Evolutionary conservation across 768 basidiomycete species (phyloP).

Genomic region (Kondoa subrosea): DNA sequence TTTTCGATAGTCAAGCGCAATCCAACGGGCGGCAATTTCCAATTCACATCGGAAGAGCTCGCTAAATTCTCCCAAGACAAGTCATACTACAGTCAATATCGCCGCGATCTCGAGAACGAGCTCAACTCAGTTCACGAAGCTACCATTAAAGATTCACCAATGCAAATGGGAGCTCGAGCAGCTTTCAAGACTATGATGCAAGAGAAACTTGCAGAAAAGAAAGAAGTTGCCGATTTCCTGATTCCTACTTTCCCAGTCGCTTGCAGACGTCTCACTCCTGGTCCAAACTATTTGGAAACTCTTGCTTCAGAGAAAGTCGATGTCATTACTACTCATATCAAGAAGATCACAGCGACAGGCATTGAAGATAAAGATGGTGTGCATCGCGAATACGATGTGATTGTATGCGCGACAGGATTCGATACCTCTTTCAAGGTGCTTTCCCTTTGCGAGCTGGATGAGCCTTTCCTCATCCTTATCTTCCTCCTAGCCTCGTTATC

Average conservation of each 20-base stretch:
- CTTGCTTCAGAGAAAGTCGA: neutral
- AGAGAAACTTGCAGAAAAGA: neutral
- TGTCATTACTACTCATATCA: slow-evolving; percentile 1
- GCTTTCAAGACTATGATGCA: neutral
- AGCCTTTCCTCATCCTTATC: too few relatives aligned
- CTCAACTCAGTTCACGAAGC: neutral
- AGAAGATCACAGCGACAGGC: neutral
- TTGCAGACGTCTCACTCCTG: slow-evolving; percentile 4
- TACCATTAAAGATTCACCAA: neutral
- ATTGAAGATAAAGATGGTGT: neutral
- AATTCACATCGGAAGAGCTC: neutral
- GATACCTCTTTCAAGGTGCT: neutral
- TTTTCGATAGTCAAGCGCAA: neutral
- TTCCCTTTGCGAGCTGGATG: too few relatives aligned
- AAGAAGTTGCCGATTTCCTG: slow-evolving; percentile 3
- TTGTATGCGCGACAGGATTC: neutral
- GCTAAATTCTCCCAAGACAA: neutral
- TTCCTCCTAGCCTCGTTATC: slow-evolving; percentile 11
- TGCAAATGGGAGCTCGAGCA: neutral
- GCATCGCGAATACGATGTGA: slow-evolving; percentile 2
- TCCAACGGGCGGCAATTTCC: neutral
- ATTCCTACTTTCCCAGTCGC: neutral
- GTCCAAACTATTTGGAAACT: neutral
- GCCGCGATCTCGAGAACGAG: neutral
- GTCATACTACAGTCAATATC: neutral